Percentiles rank a stretch among this genome's conserved stretches.
phyloP scores from a whole-genome alignment of 192 early-diverging fungal species.

The Rhizophagus clarus region DNA sequence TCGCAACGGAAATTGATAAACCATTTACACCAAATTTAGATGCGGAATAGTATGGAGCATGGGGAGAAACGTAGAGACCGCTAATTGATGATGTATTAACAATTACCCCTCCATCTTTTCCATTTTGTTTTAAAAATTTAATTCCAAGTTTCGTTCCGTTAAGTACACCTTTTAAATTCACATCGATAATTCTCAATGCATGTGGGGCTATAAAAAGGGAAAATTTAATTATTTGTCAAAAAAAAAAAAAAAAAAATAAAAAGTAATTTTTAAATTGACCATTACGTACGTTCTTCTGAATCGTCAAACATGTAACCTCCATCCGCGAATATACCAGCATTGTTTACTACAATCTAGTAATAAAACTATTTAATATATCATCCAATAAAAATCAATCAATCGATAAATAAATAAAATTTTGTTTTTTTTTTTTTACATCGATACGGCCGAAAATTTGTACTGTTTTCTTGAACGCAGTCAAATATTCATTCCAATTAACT shows the following conservation, averaged over 20 bases:
- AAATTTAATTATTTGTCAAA: too few species aligned
- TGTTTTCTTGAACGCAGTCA: constrained; percentile 41
- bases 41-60: constrained; percentile 60
- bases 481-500: constrained; percentile 36
- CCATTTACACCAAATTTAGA: background rate
- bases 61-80: constrained; percentile 55
- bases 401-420: too few species aligned
- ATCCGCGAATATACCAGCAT: background rate
- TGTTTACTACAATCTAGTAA: background rate
- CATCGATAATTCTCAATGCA: constrained; percentile 63
- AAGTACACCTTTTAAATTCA: constrained; percentile 73
- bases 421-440: too few species aligned
- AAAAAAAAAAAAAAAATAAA: too few species aligned
- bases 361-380: too few species aligned
- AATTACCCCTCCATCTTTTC: constrained; percentile 57
- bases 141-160: constrained; percentile 73
- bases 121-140: constrained; percentile 49
- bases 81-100: constrained; percentile 79
- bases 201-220: constrained; percentile 46
- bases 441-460: constrained; percentile 54
- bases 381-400: too few species aligned
- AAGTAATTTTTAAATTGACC: too few species aligned
- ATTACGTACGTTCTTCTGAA: background rate
- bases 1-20: background rate
- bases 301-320: background rate